Conservation (phyloP, 345 rosid genomes). For the Mercurialis annua region DNA sequence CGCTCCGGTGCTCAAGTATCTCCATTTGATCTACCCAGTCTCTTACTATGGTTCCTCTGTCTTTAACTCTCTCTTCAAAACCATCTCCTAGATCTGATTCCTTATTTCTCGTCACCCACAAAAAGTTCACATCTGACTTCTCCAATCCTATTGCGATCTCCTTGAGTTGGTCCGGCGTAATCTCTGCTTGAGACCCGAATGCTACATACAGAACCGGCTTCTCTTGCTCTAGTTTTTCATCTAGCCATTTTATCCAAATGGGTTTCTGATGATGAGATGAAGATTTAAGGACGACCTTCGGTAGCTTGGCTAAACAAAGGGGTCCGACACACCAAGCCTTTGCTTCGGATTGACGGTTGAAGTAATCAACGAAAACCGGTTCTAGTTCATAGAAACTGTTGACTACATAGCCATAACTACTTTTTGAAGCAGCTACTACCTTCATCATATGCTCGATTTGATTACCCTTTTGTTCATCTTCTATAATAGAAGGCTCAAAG, state of each 20-base stretch:
- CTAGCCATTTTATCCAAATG: conserved; percentile 59
- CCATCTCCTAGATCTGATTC: conserved; percentile 40
- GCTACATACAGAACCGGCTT: conserved; percentile 66
- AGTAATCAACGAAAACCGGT: conserved; percentile 41
- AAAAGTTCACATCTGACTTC: conserved; percentile 49
- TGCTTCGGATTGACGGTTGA: conserved; percentile 5
- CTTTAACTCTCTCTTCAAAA: conserved; percentile 44
- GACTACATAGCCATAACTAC: conserved; percentile 44
- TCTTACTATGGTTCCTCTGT: conserved; percentile 49
- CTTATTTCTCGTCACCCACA: conserved; percentile 55
- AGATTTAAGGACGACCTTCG: background rate
- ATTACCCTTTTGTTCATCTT: conserved; percentile 13
- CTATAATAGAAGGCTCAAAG: conserved; percentile 4
- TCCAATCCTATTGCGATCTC: conserved; percentile 58
- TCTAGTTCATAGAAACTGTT: conserved; percentile 75
- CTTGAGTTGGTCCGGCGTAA: conserved; percentile 43
- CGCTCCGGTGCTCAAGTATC: conserved; percentile 48
- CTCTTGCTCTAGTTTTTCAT: conserved; percentile 42
- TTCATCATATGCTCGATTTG: conserved; percentile 15
- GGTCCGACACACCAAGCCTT: conserved; percentile 59
- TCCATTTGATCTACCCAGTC: conserved; percentile 72
- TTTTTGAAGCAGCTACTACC: background rate
- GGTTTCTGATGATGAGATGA: conserved; percentile 23
- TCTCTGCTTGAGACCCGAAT: conserved; percentile 72
- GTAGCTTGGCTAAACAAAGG: conserved; percentile 26